Percentiles rank a stretch among this genome's conserved stretches.
Evolutionary conservation across 1,139 yeast species (phyloP).

Genomic region (Kodamaea suecica): DNA sequence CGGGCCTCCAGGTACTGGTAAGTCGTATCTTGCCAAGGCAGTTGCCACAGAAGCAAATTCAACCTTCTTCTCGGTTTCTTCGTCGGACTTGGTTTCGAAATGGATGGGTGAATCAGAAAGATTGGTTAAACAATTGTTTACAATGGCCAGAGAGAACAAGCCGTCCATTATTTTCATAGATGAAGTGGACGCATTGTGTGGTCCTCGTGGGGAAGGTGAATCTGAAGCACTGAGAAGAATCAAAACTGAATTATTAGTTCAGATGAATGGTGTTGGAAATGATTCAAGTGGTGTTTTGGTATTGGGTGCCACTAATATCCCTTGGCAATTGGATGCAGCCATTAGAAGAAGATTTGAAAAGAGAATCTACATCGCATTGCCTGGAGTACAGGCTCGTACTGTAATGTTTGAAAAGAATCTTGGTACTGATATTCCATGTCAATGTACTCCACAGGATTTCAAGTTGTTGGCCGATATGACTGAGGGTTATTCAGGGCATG

Average conservation of each 20-base stretch:
- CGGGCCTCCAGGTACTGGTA: constrained; percentile 99
- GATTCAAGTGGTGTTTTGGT: constrained; percentile 92
- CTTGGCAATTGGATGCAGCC: constrained; percentile 98
- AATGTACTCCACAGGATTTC: constrained; percentile 69
- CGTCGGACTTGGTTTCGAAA: constrained; percentile 90
- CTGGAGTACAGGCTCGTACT: constrained; percentile 86
- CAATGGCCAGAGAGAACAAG: constrained; percentile 93
- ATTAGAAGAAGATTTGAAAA: constrained; percentile 94
- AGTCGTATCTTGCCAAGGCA: constrained; percentile 93
- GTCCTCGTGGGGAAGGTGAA: constrained; percentile 98
- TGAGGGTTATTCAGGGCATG: constrained; percentile 97
- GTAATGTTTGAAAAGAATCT: constrained; percentile 93
- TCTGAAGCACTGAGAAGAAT: constrained; percentile 95
- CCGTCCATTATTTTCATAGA: constrained; percentile 96
- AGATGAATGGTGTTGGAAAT: constrained; percentile 98
- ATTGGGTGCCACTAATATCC: constrained; percentile 96
- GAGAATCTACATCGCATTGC: constrained; percentile 91
- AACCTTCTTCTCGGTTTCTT: constrained; percentile 91
- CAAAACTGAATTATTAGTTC: constrained; percentile 92
- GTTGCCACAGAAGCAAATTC: constrained; percentile 98
- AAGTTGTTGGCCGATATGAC: constrained; percentile 86
- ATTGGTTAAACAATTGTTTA: constrained; percentile 87
- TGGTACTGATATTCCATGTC: constrained; percentile 78
- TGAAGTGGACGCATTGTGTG: constrained; percentile 97
- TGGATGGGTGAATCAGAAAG: constrained; percentile 99